phyloP scores from a whole-genome alignment of 805 yeast species.

The Wickerhamiella kazuoi region DNA sequence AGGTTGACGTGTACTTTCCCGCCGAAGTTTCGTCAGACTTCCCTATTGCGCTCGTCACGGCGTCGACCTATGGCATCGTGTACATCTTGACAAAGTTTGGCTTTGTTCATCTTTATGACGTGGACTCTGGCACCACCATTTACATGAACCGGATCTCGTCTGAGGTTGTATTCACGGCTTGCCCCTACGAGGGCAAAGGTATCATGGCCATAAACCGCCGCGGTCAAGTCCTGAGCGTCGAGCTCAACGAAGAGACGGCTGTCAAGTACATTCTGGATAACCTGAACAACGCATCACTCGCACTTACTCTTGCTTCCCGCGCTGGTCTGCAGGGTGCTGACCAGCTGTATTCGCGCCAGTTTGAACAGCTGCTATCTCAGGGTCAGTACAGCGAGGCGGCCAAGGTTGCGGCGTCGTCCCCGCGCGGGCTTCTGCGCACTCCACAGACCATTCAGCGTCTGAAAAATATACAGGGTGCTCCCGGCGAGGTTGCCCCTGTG shows the following conservation, averaged over 20 bases:
- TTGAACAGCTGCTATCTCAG: slow-evolving; percentile 61
- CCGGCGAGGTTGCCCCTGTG: slow-evolving; percentile 89
- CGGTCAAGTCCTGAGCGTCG: slow-evolving; percentile 90
- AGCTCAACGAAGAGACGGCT: slow-evolving; percentile 64
- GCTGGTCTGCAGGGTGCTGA: slow-evolving; percentile 98
- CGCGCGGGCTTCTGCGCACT: slow-evolving; percentile 63
- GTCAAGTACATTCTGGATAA: slow-evolving; percentile 80
- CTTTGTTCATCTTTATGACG: slow-evolving; percentile 85
- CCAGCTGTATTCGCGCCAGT: slow-evolving; percentile 74
- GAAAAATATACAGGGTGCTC: slow-evolving; percentile 76
- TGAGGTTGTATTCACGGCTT: slow-evolving; percentile 84
- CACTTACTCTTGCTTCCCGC: slow-evolving; percentile 75
- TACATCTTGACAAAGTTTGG: slow-evolving; percentile 91
- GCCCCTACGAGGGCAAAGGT: slow-evolving; percentile 59
- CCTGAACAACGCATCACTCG: slow-evolving; percentile 71
- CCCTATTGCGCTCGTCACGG: slow-evolving; percentile 82
- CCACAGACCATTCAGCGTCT: slow-evolving; percentile 86
- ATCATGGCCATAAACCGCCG: slow-evolving; percentile 82
- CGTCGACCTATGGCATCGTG: slow-evolving; percentile 69
- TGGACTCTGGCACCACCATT: slow-evolving; percentile 80
- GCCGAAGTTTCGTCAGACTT: slow-evolving; percentile 92
- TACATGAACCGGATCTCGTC: slow-evolving; percentile 94
- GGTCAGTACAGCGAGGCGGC: slow-evolving; percentile 91
- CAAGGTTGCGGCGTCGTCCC: slow-evolving; percentile 88
- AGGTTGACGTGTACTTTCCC: slow-evolving; percentile 88